Percentiles rank a stretch among this genome's conserved stretches.
phyloP scores from a whole-genome alignment of 495 filamentous ascomycete genomes.

The Penicillium roqueforti region DNA sequence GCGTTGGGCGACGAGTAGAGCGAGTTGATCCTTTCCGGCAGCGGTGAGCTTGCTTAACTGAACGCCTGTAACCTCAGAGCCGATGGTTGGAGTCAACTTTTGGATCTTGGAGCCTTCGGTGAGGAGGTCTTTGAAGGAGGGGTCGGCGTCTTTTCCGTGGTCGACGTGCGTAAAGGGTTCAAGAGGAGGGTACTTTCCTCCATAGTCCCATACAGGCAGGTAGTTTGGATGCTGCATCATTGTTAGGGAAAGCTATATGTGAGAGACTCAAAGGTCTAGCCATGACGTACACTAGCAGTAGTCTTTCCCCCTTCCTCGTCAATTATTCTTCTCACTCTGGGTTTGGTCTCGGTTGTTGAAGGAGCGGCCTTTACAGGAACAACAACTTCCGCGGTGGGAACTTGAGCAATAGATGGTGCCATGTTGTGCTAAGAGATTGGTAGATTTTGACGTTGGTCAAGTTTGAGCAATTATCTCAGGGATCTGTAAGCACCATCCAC shows the following conservation, averaged over 20 bases:
- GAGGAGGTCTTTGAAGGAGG: slow-evolving; percentile 63
- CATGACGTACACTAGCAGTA: slow-evolving; percentile 23
- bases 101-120: slow-evolving; percentile 33
- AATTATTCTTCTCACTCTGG: slow-evolving; percentile 21
- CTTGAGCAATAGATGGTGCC: slow-evolving; percentile 24
- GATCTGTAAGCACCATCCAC: not conserved
- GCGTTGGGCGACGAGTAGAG: slow-evolving; percentile 69
- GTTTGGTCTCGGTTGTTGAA: not conserved
- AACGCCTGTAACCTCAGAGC: slow-evolving; percentile 70
- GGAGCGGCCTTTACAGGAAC: slow-evolving; percentile 17
- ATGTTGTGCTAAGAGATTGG: slow-evolving; percentile 5
- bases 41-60: slow-evolving; percentile 65
- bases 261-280: too few species aligned
- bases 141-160: slow-evolving; percentile 68
- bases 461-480: not conserved
- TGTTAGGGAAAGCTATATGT: not conserved
- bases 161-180: slow-evolving; percentile 68
- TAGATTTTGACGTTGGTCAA: not conserved
- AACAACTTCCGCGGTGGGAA: slow-evolving; percentile 5
- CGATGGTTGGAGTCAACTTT: slow-evolving; percentile 69
- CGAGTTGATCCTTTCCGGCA: slow-evolving; percentile 75
- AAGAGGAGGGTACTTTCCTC: slow-evolving; percentile 54
- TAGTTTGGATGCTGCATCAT: slow-evolving; percentile 22
- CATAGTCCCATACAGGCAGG: slow-evolving; percentile 24
- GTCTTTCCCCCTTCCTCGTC: slow-evolving; percentile 26